These are phyloP conservation scores for Cyberlindnera samutprakarnensis DNA, from an alignment of 805 yeast species.

Conservation along the genomic window DNA sequence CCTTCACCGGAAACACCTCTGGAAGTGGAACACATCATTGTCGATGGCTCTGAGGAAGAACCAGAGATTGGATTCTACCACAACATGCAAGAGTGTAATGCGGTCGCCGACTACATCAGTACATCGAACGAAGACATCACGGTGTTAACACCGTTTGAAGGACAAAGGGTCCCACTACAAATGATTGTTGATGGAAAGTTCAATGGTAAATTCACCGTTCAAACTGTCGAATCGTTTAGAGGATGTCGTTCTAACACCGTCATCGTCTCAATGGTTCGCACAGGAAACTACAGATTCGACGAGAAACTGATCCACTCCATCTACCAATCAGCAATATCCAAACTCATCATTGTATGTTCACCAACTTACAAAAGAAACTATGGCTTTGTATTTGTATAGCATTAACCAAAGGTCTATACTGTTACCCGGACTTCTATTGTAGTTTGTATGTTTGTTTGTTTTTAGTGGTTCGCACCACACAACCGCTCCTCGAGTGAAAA, in stretches of 20 bases:
- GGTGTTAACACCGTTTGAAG: conserved; percentile 32
- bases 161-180: conserved; percentile 34
- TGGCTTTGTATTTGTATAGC: neutral
- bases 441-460: too few relatives aligned
- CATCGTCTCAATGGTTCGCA: conserved; percentile 5
- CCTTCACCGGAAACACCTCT: too few relatives aligned
- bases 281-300: neutral
- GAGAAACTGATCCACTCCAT: neutral
- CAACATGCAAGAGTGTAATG: conserved; percentile 41
- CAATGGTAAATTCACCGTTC: neutral
- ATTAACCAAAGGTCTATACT: neutral
- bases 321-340: neutral
- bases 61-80: conserved; percentile 23
- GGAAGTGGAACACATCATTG: conserved; percentile 25
- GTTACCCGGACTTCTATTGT: neutral
- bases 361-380: neutral
- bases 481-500: neutral
- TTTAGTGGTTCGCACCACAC: too few relatives aligned
- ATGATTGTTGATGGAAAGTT: conserved; percentile 28
- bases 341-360: conserved; percentile 2
- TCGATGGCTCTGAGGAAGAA: conserved; percentile 26
- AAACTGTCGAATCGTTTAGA: conserved; percentile 4
- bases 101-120: conserved; percentile 35
- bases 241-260: conserved; percentile 3
- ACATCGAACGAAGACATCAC: conserved; percentile 39